phyloP scores from a whole-genome alignment of 371 early-diverging fungal genomes.

The Sporodiniella umbellata region DNA sequence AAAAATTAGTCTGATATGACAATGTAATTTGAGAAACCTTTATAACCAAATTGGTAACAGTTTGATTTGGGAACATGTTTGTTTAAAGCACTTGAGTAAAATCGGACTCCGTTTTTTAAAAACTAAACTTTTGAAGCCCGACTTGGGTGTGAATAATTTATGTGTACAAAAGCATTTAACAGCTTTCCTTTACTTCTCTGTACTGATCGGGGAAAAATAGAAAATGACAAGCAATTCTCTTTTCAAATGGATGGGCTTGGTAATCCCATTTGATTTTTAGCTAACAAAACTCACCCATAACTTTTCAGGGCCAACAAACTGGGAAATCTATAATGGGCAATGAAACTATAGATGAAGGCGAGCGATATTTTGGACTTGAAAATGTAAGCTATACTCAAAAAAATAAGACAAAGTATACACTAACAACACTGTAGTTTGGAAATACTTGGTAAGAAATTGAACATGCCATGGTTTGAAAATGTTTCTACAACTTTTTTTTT shows the following conservation, averaged over 20 bases:
- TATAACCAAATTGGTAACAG: too few species aligned
- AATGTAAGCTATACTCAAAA: slow-evolving; percentile 63
- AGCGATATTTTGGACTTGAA: slow-evolving; percentile 84
- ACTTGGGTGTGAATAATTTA: too few species aligned
- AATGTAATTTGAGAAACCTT: too few species aligned
- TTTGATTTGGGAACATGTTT: too few species aligned
- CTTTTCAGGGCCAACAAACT: slow-evolving; percentile 34
- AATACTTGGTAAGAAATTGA: slow-evolving; percentile 75
- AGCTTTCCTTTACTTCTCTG: too few species aligned
- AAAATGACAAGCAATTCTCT: slow-evolving; percentile 64
- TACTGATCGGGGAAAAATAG: too few species aligned
- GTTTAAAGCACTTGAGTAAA: too few species aligned
- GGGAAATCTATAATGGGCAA: slow-evolving; percentile 38
- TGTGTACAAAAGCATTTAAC: too few species aligned
- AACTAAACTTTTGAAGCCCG: too few species aligned
- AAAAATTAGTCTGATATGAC: too few species aligned
- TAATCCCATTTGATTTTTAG: too few species aligned
- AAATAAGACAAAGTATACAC: not conserved
- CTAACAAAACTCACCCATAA: not conserved
- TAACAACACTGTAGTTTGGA: slow-evolving; percentile 70
- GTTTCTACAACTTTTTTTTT: not conserved
- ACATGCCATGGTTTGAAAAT: not conserved
- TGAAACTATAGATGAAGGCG: slow-evolving; percentile 48
- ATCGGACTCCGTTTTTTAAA: too few species aligned
- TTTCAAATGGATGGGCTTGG: slow-evolving; percentile 86